Evolutionary conservation across 352 stramenopile species (phyloP).

Genomic region (Phytophthora litchii): DNA sequence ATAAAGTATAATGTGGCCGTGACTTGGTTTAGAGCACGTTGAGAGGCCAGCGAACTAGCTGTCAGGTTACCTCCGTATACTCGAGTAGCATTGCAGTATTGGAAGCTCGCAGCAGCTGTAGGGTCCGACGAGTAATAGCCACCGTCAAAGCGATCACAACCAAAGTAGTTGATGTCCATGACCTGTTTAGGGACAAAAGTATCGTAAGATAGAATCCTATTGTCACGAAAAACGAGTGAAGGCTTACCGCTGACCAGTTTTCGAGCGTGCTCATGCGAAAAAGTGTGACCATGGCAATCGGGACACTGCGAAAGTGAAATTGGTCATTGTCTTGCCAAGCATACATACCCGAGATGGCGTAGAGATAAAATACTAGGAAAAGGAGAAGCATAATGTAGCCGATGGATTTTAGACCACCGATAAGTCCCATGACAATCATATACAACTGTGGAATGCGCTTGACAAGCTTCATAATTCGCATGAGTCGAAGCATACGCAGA

Average conservation of each 20-base stretch:
- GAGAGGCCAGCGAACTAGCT: constrained; percentile 35
- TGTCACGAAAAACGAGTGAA: constrained; percentile 1
- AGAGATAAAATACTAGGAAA: constrained; percentile 90
- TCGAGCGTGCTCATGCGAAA: constrained; percentile 85
- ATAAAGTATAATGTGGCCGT: constrained; percentile 80
- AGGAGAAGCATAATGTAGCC: constrained; percentile 91
- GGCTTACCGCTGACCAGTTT: constrained; percentile 75
- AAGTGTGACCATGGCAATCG: constrained; percentile 85
- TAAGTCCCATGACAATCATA: constrained; percentile 92
- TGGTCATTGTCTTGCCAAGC: constrained; percentile 88
- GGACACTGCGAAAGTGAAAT: constrained; percentile 83
- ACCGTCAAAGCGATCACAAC: constrained; percentile 66
- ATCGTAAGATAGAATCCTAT: neutral
- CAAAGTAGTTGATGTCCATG: constrained; percentile 87
- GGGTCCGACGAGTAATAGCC: constrained; percentile 69
- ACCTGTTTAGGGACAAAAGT: constrained; percentile 37
- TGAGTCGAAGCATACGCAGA: constrained; percentile 83
- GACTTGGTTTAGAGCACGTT: constrained; percentile 56
- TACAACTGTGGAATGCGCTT: constrained; percentile 90
- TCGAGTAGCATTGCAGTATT: constrained; percentile 69
- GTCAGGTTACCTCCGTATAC: constrained; percentile 62
- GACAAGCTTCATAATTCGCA: constrained; percentile 92
- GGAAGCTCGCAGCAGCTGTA: constrained; percentile 38
- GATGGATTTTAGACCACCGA: constrained; percentile 88
- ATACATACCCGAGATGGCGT: constrained; percentile 92